Evolutionary conservation across 2,329 filamentous ascomycete genomes (phyloP).

Genomic region (Chaetomium globosum): DNA sequence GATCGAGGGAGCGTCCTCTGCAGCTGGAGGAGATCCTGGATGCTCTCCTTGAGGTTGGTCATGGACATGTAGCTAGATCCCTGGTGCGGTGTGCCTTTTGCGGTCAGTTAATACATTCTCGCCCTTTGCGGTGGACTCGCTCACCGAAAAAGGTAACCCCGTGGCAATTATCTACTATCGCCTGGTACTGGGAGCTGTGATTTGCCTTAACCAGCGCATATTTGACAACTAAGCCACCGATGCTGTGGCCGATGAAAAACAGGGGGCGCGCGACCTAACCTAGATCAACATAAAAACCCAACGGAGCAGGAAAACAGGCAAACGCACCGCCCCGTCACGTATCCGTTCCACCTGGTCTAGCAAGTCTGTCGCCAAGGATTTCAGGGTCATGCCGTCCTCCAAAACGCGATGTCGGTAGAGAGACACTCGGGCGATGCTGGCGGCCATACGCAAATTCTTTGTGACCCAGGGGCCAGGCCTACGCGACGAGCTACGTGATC

Average conservation of each 20-base stretch:
- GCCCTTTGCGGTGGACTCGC: constrained; percentile 22
- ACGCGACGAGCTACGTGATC: constrained; percentile 23
- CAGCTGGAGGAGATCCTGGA: constrained; percentile 56
- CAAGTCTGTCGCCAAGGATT: constrained; percentile 51
- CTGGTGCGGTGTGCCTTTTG: constrained; percentile 60
- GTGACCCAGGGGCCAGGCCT: constrained; percentile 49
- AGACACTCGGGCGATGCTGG: constrained; percentile 53
- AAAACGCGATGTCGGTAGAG: constrained; percentile 55
- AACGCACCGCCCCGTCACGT: constrained; percentile 34
- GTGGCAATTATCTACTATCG: constrained; percentile 59
- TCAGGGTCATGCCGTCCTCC: constrained; percentile 48
- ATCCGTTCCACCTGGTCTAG: constrained; percentile 48
- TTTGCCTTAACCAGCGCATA: constrained; percentile 55
- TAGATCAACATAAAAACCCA: constrained; percentile 17
- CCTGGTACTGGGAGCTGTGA: constrained; percentile 44
- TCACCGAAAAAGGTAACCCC: constrained; percentile 63
- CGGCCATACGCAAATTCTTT: constrained; percentile 54
- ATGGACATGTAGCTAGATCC: constrained; percentile 66
- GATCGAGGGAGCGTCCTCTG: constrained; percentile 54
- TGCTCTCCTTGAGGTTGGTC: constrained; percentile 57
- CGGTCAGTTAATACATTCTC: constrained; percentile 22
- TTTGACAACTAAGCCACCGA: constrained; percentile 64
- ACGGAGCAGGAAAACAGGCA: neutral
- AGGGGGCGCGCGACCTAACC: constrained; percentile 52
- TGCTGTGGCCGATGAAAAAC: constrained; percentile 63